phyloP scores from a whole-genome alignment of 2,329 filamentous ascomycete species.

The Diaporthe citriasiana region DNA sequence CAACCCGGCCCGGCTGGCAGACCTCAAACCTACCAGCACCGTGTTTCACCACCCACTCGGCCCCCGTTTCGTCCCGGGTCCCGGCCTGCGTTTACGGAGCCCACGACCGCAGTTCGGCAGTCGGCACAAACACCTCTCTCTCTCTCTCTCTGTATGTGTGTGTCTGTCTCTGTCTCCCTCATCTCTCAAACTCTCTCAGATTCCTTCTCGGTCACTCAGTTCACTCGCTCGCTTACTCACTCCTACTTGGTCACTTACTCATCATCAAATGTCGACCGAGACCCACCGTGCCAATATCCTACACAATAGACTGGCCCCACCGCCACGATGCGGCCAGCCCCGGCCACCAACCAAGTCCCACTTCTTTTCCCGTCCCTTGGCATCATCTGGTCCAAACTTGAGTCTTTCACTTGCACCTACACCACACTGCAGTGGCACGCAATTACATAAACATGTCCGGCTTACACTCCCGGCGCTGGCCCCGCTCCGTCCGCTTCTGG shows the following conservation, averaged over 20 bases:
- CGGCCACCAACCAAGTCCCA: neutral
- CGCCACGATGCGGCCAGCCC: neutral
- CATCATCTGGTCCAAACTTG: no score
- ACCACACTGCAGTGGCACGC: no score
- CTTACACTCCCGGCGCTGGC: neutral
- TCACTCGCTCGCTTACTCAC: neutral
- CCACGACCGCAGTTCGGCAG: neutral
- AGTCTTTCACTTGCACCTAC: no score
- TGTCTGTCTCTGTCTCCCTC: no score
- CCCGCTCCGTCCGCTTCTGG: conserved; percentile 16
- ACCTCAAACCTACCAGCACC: conserved; percentile 6
- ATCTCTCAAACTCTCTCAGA: neutral
- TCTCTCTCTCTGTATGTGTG: no score
- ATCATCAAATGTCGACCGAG: neutral
- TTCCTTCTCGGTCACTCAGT: neutral
- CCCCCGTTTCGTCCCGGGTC: conserved; percentile 23
- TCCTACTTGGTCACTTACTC: neutral
- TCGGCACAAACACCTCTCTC: conserved; percentile 2
- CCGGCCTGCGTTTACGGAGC: conserved; percentile 8
- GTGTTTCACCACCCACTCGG: neutral
- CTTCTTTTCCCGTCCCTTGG: no score
- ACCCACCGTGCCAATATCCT: neutral
- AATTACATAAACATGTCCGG: conserved; percentile 1
- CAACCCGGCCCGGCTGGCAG: conserved; percentile 2
- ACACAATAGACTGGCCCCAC: neutral